Conservation (phyloP, 2,329 filamentous ascomycete species). For the Lachnellula willkommii region DNA sequence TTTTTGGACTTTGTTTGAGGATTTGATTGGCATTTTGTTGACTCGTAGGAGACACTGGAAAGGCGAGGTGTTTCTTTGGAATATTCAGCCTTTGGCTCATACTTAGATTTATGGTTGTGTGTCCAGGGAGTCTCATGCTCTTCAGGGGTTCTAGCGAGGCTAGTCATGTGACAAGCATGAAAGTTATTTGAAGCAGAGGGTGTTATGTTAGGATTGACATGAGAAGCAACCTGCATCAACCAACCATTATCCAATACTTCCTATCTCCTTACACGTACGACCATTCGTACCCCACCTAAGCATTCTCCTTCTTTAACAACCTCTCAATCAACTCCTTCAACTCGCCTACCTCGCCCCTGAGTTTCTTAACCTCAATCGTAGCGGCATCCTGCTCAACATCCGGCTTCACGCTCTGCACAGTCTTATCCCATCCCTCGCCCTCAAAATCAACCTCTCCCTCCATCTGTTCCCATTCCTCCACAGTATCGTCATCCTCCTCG, state of each 20-base stretch:
- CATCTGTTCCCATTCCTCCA: slow-evolving; percentile 92
- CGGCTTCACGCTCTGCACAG: slow-evolving; percentile 67
- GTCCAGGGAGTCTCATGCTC: neutral
- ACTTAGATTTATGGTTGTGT: neutral
- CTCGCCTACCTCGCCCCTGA: slow-evolving; percentile 53
- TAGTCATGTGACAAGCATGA: neutral
- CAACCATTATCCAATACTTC: neutral
- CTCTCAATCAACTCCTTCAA: slow-evolving; percentile 40
- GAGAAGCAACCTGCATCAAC: neutral
- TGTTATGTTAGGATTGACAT: neutral
- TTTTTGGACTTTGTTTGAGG: too few species aligned
- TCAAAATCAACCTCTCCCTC: slow-evolving; percentile 69
- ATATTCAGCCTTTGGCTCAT: neutral
- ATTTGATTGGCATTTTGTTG: too few species aligned
- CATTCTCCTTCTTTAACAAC: slow-evolving; percentile 18
- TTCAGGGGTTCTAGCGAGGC: neutral
- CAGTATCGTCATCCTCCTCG: slow-evolving; percentile 81
- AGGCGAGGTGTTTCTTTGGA: neutral
- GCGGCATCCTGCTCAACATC: slow-evolving; percentile 77
- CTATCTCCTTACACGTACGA: neutral
- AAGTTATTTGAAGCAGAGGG: neutral
- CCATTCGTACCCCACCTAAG: neutral
- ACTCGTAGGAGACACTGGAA: too few species aligned
- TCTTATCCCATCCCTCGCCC: slow-evolving; percentile 77
- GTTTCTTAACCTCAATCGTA: slow-evolving; percentile 60